A percentile compares a stretch with the other conserved stretches of the same genome.
Evolutionary conservation across 1,139 yeast genomes (phyloP).

Genomic region (Nakaseomyces sp.): DNA sequence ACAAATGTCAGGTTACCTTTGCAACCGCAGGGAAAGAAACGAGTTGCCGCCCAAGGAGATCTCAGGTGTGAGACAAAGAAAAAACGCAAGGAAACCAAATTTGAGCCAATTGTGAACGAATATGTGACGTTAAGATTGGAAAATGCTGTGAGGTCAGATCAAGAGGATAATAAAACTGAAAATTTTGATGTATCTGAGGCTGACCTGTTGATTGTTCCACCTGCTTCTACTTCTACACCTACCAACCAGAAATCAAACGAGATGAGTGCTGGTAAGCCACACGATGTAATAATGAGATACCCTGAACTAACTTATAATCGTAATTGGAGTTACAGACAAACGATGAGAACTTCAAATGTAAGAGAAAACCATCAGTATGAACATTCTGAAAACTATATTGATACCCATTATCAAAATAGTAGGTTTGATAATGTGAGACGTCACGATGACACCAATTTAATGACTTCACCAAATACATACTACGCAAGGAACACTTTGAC

Average conservation of each 20-base stretch:
- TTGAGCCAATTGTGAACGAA: neutral
- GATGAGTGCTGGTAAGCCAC: neutral
- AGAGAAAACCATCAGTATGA: neutral
- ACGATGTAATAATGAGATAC: neutral
- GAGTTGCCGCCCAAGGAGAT: slow-evolving; percentile 2
- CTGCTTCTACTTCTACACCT: neutral
- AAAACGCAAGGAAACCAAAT: neutral
- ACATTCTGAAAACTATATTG: neutral
- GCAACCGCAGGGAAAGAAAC: neutral
- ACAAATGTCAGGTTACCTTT: slow-evolving; percentile 8
- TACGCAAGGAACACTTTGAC: neutral
- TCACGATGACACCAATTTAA: neutral
- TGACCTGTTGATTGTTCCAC: neutral
- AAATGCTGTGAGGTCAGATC: neutral
- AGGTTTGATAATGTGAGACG: neutral
- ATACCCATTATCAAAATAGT: neutral
- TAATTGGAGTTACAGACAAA: neutral
- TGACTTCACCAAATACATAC: neutral
- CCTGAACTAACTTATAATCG: slow-evolving; percentile 1
- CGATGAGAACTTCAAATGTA: neutral
- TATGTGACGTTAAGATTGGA: neutral
- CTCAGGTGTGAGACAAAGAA: neutral
- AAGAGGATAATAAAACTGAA: neutral
- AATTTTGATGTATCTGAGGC: neutral
- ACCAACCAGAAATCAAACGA: neutral